Evolutionary conservation across 805 yeast genomes (phyloP).

Genomic region (Ogataea pini): DNA sequence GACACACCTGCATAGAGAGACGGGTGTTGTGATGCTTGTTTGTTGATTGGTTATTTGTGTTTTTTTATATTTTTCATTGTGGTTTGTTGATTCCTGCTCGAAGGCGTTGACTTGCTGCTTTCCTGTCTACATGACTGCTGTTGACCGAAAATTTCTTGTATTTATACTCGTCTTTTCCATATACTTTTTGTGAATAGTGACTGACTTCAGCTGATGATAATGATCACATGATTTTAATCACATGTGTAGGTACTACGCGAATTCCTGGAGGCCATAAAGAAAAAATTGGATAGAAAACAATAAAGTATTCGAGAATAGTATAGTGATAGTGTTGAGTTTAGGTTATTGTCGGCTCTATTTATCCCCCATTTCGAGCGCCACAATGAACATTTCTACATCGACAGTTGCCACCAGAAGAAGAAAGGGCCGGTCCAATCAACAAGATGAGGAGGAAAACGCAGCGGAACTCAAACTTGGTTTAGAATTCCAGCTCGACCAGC

Average conservation of each 20-base stretch:
- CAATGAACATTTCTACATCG: constrained; percentile 86
- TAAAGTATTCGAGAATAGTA: too few species aligned
- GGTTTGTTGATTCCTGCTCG: constrained; percentile 7
- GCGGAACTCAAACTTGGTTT: constrained; percentile 85
- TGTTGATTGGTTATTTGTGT: constrained; percentile 3
- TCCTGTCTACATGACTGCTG: constrained; percentile 5
- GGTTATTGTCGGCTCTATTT: neutral
- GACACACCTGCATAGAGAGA: neutral
- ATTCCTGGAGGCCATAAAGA: too few species aligned
- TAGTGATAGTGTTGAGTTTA: neutral
- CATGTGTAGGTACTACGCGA: too few species aligned
- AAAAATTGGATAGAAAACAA: too few species aligned
- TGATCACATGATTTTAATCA: too few species aligned
- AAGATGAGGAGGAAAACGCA: constrained; percentile 92
- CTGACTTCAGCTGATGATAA: neutral
- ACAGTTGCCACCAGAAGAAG: constrained; percentile 85
- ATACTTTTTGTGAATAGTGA: constrained; percentile 6
- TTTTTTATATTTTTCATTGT: neutral
- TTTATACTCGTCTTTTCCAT: constrained; percentile 8
- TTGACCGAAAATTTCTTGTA: constrained; percentile 9
- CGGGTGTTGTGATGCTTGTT: constrained; percentile 6
- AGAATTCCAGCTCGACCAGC: constrained; percentile 81
- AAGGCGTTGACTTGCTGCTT: neutral
- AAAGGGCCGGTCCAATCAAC: constrained; percentile 55
- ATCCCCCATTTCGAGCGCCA: constrained; percentile 1